Evolutionary conservation across 202 grass and related monocot genomes (phyloP).

Genomic region (Carex sylvatica): DNA sequence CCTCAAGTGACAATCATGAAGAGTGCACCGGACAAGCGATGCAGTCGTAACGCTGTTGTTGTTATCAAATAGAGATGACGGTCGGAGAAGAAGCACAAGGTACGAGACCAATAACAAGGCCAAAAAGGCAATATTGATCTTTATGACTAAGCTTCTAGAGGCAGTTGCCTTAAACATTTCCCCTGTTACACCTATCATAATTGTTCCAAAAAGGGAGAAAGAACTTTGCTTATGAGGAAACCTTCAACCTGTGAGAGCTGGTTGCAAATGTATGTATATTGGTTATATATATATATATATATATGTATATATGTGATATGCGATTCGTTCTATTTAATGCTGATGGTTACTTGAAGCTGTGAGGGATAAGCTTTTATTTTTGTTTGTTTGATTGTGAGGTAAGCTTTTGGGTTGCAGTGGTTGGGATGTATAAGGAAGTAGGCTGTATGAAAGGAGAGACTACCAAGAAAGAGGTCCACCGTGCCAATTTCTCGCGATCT

Average conservation of each 20-base stretch:
- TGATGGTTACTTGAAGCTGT: conserved; percentile 26
- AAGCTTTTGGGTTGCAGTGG: conserved; percentile 24
- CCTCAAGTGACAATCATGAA: conserved; percentile 62
- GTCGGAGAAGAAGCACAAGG: conserved; percentile 74
- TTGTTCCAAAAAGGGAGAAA: neutral
- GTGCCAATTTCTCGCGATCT: conserved; percentile 13
- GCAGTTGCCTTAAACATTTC: conserved; percentile 51
- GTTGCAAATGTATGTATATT: conserved; percentile 6
- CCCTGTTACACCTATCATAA: conserved; percentile 39
- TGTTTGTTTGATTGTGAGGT: conserved; percentile 18
- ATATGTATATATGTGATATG: neutral
- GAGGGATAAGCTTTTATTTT: conserved; percentile 3
- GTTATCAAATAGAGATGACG: conserved; percentile 39
- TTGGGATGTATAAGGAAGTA: conserved; percentile 29
- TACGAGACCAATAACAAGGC: conserved; percentile 69
- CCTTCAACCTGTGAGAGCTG: neutral
- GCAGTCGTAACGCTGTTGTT: conserved; percentile 38
- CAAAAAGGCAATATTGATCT: conserved; percentile 81
- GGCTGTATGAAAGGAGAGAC: conserved; percentile 21
- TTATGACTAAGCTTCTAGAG: conserved; percentile 48
- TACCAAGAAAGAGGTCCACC: conserved; percentile 12
- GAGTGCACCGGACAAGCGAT: conserved; percentile 70
- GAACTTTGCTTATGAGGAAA: neutral
- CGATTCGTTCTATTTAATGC: conserved; percentile 10
- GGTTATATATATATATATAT: conserved; percentile 9